phyloP scores from a whole-genome alignment of 305 asterid genomes.

The Solanum aculeatissimum region DNA sequence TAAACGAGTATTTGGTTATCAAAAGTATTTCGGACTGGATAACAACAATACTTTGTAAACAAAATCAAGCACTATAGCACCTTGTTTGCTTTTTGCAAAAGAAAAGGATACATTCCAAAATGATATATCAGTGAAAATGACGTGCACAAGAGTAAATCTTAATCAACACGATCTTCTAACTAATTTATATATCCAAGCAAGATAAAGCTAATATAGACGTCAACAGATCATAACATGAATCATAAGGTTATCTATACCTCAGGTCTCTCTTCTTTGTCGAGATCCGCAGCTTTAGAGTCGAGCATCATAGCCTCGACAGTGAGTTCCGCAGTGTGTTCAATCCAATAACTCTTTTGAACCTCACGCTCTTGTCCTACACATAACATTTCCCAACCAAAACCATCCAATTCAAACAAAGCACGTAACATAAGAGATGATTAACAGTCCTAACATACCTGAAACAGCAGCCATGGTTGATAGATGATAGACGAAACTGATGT shows the following conservation, averaged over 20 bases:
- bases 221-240: neutral
- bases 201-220: neutral
- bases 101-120: neutral
- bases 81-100: neutral
- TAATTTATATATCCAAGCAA: neutral
- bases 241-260: conserved; percentile 37
- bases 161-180: neutral
- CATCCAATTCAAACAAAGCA: neutral
- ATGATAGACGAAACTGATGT: neutral
- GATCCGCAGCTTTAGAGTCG: conserved; percentile 94
- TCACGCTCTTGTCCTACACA: conserved; percentile 64
- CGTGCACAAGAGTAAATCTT: neutral
- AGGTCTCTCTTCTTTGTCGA: conserved; percentile 97
- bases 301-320: conserved; percentile 96
- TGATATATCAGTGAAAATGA: neutral
- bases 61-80: neutral
- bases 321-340: conserved; percentile 66
- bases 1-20: neutral
- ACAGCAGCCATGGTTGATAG: conserved; percentile 38
- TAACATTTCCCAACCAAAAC: conserved; percentile 6
- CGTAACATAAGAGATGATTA: neutral
- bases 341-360: conserved; percentile 85
- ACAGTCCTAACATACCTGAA: neutral
- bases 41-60: neutral
- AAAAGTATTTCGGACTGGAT: neutral